A percentile compares a stretch with the other conserved stretches of the same genome.
Evolutionary conservation across 305 asterid genomes (phyloP).

Genomic region (Fraxinus albicans): DNA sequence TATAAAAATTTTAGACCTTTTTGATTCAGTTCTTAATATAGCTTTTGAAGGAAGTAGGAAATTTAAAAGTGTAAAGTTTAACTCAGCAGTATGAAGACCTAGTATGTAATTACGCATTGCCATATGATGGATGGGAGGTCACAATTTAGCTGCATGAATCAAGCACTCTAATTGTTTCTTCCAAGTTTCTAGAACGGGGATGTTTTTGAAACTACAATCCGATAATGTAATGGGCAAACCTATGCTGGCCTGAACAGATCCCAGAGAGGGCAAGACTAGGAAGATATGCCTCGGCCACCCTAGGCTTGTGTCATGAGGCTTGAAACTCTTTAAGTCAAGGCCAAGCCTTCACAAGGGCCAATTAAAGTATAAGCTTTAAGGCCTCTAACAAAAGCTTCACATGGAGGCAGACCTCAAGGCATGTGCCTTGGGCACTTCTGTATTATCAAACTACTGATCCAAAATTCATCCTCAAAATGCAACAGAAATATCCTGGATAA

Average conservation of each 20-base stretch:
- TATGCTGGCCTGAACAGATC: not conserved
- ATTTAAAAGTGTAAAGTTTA: not conserved
- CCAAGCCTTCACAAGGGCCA: not conserved
- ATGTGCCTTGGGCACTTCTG: not conserved
- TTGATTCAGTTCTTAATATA: not conserved
- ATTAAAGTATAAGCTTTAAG: not conserved
- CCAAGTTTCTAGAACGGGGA: not conserved
- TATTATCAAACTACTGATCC: not conserved
- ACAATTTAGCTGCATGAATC: not conserved
- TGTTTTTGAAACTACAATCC: not conserved
- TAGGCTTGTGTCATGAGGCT: not conserved
- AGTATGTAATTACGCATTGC: not conserved
- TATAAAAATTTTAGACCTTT: not conserved
- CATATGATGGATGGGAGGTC: not conserved
- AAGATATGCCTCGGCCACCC: not conserved
- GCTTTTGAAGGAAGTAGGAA: not conserved
- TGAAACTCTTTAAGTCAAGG: not conserved
- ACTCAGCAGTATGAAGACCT: not conserved
- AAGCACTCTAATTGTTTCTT: not conserved
- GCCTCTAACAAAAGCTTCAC: not conserved
- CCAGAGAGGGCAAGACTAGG: not conserved
- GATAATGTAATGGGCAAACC: not conserved
- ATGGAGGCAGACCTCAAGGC: not conserved
- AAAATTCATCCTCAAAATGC: not conserved
- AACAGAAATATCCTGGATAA: not conserved